Evolutionary conservation across 202 grass and related monocot genomes (phyloP), one percentile per base, ranked within the genome.

Genomic region (Brachypodium distachyon): DNA sequence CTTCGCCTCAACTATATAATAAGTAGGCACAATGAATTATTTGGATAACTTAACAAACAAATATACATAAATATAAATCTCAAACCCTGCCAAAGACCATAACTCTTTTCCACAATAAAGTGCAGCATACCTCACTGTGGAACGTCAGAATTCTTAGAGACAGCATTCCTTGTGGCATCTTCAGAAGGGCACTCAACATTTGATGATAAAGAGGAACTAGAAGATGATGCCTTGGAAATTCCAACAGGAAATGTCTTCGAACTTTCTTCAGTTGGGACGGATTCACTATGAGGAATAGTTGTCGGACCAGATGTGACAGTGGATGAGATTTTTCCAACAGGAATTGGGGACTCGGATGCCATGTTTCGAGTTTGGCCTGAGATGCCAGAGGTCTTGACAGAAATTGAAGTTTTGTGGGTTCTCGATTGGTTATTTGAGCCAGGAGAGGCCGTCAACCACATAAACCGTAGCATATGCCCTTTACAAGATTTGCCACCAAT

Each of bases 401-500:
- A 70, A 72, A 29, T 28, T 48, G 83, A 63, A 38, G 52, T 56
- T 74, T 75, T 86, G 62, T 90, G 88, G 79, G 31, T 37, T 37
- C 58, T 77, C 19, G 41, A 67, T 69, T 85, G 77, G 59, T 60
- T 81, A 60, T 82, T 86, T 22, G 62, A 85, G 57, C 79, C 84
- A 76, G 84, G 71, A 81, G 77, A 80, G 40, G 87, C 72, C 42
- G 83, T 84, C 59, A 94, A 64, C 96, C 91, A 98, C 82, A 92
- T 90, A 78, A 92, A 98, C 6, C 72, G 83, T 70, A 98, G 76
- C 63, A 23, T 79, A 49, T 95, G 89, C 29, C 85, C 91, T 85
- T 88, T 88, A 84, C 87, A 92, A 79, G 85, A 86, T 86, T 77
- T 88, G 70, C 91, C 91, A 83, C 73, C 78, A 84, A 80, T 33